Evolutionary conservation across 768 basidiomycete genomes (phyloP).

Genomic region (Tephrocybe sp.): DNA sequence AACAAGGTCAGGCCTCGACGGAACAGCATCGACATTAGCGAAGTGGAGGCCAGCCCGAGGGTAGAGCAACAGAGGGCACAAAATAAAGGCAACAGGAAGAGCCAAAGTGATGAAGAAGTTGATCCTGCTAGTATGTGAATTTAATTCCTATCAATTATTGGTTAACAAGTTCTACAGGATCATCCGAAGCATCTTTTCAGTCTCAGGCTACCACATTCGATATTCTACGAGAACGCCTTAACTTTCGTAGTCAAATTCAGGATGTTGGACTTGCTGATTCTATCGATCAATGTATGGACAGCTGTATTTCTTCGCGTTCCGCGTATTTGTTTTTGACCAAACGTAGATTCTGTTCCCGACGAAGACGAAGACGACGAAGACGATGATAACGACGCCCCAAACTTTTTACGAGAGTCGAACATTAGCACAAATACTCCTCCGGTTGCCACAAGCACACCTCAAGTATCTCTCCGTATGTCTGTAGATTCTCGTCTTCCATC

Average conservation of each 20-base stretch:
- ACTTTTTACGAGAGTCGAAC: slow-evolving; percentile 35
- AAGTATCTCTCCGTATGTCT: slow-evolving; percentile 55
- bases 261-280: slow-evolving; percentile 30
- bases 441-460: slow-evolving; percentile 52
- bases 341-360: slow-evolving; percentile 13
- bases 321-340: neutral
- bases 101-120: slow-evolving; percentile 66
- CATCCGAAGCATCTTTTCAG: slow-evolving; percentile 33
- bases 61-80: slow-evolving; percentile 36
- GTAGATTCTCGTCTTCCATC: slow-evolving; percentile 42
- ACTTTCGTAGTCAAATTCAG: slow-evolving; percentile 33
- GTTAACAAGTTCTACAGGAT: slow-evolving; percentile 15
- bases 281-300: slow-evolving; percentile 32
- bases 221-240: slow-evolving; percentile 43
- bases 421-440: slow-evolving; percentile 41
- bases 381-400: slow-evolving; percentile 35
- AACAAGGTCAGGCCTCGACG: slow-evolving; percentile 35
- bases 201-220: slow-evolving; percentile 47
- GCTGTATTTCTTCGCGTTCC: neutral
- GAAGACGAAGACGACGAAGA: slow-evolving; percentile 33
- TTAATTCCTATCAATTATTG: slow-evolving; percentile 5
- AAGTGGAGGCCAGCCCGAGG: slow-evolving; percentile 54
- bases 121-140: slow-evolving; percentile 46
- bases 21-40: slow-evolving; percentile 60
- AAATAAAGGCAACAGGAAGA: slow-evolving; percentile 51